A percentile compares a stretch with the other conserved stretches of the same genome.
phyloP scores from a whole-genome alignment of 2,329 filamentous ascomycete genomes.

The Colletotrichum camelliae region DNA sequence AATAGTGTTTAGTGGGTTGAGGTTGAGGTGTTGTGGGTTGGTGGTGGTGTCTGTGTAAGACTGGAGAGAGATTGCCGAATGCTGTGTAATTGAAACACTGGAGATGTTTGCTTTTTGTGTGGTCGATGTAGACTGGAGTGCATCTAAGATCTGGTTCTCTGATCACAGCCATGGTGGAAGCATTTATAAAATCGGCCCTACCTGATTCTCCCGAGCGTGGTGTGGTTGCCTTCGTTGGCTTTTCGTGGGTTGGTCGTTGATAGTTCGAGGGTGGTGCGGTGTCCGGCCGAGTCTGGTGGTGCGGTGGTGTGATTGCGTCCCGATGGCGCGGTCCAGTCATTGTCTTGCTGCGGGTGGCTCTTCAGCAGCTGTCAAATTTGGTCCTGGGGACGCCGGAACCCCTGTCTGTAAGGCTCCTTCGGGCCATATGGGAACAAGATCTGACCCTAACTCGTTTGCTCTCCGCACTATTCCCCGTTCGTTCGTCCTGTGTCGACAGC shows the following conservation, averaged over 20 bases:
- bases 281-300: conserved; percentile 1
- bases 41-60: not conserved
- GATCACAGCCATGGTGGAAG: not conserved
- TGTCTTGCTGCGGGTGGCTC: not conserved
- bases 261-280: conserved; percentile 20
- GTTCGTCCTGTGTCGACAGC: not conserved
- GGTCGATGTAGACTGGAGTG: conserved; percentile 17
- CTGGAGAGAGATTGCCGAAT: not conserved
- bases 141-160: not conserved
- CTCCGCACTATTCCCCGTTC: not conserved
- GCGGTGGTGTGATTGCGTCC: conserved; percentile 20
- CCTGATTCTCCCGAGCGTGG: conserved; percentile 13
- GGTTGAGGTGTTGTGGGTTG: not conserved
- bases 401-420: conserved; percentile 7
- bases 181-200: conserved; percentile 3
- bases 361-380: not conserved
- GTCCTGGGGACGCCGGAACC: not conserved
- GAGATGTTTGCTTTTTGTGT: conserved; percentile 4
- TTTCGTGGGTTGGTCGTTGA: conserved; percentile 7
- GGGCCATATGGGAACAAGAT: not conserved
- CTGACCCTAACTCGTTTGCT: not conserved
- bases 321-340: conserved; percentile 6
- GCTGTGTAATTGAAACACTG: not conserved
- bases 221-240: not conserved
- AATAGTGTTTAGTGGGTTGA: not conserved